Percentiles rank a stretch among this genome's conserved stretches.
Evolutionary conservation across 805 yeast genomes (phyloP).

Genomic region (Pichia scutulata): DNA sequence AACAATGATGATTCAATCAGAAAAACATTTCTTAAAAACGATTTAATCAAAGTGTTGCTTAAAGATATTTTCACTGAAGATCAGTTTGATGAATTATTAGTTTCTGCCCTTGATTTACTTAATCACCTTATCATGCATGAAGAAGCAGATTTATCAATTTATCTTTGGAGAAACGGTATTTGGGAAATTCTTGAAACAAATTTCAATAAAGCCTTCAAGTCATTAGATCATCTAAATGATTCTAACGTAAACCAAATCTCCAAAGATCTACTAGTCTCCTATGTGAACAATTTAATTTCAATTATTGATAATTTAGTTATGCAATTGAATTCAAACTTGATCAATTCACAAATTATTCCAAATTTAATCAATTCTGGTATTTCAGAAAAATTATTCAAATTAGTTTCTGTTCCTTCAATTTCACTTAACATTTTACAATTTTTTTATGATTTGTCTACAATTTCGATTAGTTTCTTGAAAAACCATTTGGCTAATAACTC

Average conservation of each 20-base stretch:
- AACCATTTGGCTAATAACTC: slow-evolving; percentile 6
- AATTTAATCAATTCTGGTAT: slow-evolving; percentile 21
- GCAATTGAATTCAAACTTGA: slow-evolving; percentile 49
- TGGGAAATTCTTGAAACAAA: slow-evolving; percentile 54
- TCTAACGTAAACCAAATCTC: slow-evolving; percentile 23
- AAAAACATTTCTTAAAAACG: slow-evolving; percentile 58
- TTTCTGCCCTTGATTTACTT: slow-evolving; percentile 72
- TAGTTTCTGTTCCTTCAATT: slow-evolving; percentile 20
- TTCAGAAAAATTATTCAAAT: slow-evolving; percentile 17
- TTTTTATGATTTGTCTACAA: slow-evolving; percentile 25
- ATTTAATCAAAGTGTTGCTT: slow-evolving; percentile 54
- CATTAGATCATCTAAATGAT: slow-evolving; percentile 37
- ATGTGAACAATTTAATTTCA: slow-evolving; percentile 60
- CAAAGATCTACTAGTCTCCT: slow-evolving; percentile 48
- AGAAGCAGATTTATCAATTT: slow-evolving; percentile 73
- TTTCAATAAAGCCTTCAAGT: slow-evolving; percentile 41
- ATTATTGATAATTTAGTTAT: slow-evolving; percentile 54
- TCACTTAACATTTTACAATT: slow-evolving; percentile 19
- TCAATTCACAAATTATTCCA: slow-evolving; percentile 26
- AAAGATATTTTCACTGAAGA: slow-evolving; percentile 47
- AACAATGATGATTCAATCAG: slow-evolving; percentile 46
- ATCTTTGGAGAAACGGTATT: slow-evolving; percentile 70
- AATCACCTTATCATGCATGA: slow-evolving; percentile 78
- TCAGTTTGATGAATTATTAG: slow-evolving; percentile 69
- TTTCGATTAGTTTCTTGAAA: slow-evolving; percentile 22